A percentile compares a stretch with the other conserved stretches of the same genome.
Evolutionary conservation across 2,329 filamentous ascomycete genomes (phyloP).

Genomic region (Fusarium sp.): DNA sequence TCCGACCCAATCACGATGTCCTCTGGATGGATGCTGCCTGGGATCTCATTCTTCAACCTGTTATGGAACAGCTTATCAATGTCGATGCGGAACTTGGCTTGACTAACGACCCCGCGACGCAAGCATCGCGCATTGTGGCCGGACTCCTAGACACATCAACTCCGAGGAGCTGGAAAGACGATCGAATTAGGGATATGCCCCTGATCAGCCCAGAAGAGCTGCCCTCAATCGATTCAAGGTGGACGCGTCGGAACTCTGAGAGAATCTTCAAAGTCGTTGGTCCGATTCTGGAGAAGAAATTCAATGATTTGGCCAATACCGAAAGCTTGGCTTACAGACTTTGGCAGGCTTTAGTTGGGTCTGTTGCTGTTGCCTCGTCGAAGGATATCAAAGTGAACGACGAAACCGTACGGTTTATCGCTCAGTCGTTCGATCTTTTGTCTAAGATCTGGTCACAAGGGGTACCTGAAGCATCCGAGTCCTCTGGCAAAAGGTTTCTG

Average conservation of each 20-base stretch:
- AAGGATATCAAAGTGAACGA: slow-evolving; percentile 92
- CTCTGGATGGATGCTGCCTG: slow-evolving; percentile 82
- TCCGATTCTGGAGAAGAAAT: slow-evolving; percentile 71
- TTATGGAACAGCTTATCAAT: slow-evolving; percentile 70
- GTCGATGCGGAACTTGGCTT: slow-evolving; percentile 54
- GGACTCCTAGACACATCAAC: slow-evolving; percentile 75
- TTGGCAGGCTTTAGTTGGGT: slow-evolving; percentile 72
- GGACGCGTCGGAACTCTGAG: slow-evolving; percentile 80
- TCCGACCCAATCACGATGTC: slow-evolving; percentile 76
- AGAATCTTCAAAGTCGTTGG: slow-evolving; percentile 74
- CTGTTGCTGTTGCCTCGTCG: slow-evolving; percentile 75
- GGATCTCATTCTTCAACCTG: slow-evolving; percentile 77
- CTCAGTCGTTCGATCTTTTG: slow-evolving; percentile 77
- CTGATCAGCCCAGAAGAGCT: slow-evolving; percentile 78
- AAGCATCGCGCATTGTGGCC: slow-evolving; percentile 77
- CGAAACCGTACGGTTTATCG: slow-evolving; percentile 85
- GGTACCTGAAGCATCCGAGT: slow-evolving; percentile 59
- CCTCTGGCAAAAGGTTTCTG: slow-evolving; percentile 64
- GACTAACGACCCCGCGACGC: slow-evolving; percentile 65
- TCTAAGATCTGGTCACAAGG: slow-evolving; percentile 73
- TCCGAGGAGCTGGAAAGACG: slow-evolving; percentile 78
- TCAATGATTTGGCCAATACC: slow-evolving; percentile 72
- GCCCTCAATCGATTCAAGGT: slow-evolving; percentile 86
- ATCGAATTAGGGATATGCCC: slow-evolving; percentile 73
- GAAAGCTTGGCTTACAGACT: slow-evolving; percentile 67